These are phyloP conservation scores for Apiosordaria backusii DNA, from an alignment of 495 filamentous ascomycete species.

Conservation along the genomic window DNA sequence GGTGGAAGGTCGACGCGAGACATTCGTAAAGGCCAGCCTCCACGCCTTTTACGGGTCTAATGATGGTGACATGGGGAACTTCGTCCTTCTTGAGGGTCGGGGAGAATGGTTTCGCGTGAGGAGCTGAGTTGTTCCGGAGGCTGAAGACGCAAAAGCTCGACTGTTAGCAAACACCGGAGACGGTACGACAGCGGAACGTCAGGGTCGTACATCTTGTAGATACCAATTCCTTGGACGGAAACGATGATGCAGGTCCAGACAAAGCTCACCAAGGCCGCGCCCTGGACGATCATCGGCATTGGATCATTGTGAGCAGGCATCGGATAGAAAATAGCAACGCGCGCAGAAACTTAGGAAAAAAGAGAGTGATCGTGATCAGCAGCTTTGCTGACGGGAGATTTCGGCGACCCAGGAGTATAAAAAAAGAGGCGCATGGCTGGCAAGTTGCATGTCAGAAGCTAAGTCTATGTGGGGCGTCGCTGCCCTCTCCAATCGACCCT, in stretches of 20 bases:
- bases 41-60: conserved; percentile 90
- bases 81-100: conserved; percentile 42
- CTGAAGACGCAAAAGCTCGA: conserved; percentile 32
- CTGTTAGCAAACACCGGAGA: conserved; percentile 2
- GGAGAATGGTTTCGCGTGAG: conserved; percentile 42
- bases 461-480: conserved; percentile 17
- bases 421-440: conserved; percentile 7
- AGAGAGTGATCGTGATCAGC: not conserved
- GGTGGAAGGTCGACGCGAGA: conserved; percentile 82
- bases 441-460: not conserved
- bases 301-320: conserved; percentile 27
- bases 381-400: not conserved
- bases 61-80: conserved; percentile 82
- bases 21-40: conserved; percentile 90
- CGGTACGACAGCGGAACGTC: not conserved
- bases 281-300: conserved; percentile 39
- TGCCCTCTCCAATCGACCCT: not conserved
- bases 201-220: conserved; percentile 45
- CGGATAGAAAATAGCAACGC: conserved; percentile 5
- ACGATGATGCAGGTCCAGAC: conserved; percentile 50
- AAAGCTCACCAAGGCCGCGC: conserved; percentile 43
- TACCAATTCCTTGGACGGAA: conserved; percentile 49
- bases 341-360: conserved; percentile 3
- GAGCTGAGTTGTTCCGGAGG: conserved; percentile 47
- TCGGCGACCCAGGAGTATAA: conserved; percentile 9